These are phyloP conservation scores for Corchorus olitorius DNA, from an alignment of 345 rosid genomes.

Conservation along the genomic window DNA sequence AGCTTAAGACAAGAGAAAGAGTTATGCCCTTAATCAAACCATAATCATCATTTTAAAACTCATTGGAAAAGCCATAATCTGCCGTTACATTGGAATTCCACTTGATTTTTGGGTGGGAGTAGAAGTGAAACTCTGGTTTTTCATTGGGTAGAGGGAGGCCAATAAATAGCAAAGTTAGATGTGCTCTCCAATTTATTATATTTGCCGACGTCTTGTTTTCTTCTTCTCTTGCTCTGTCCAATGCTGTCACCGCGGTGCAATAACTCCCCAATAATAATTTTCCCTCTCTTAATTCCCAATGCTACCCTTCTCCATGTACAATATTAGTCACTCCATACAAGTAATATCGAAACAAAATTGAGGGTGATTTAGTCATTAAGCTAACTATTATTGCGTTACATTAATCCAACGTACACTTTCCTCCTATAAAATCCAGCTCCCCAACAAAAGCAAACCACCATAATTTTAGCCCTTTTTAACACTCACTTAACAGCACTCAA, in stretches of 20 bases:
- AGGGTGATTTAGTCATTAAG: slow-evolving; percentile 6
- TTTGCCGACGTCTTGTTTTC: neutral
- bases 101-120: neutral
- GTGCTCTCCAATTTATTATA: slow-evolving; percentile 2
- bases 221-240: neutral
- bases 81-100: neutral
- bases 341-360: neutral
- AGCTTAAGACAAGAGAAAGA: neutral
- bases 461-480: neutral
- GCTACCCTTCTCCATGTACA: neutral
- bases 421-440: slow-evolving; percentile 1
- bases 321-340: neutral
- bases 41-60: too few species aligned
- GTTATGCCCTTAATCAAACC: too few species aligned
- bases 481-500: neutral
- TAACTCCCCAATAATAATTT: neutral
- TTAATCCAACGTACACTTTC: neutral
- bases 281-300: neutral
- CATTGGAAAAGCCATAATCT: neutral
- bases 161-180: neutral
- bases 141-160: neutral
- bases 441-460: neutral
- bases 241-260: neutral
- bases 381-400: too few species aligned
- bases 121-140: neutral